Conservation (phyloP, 345 rosid species). For the Moringa oleifera region DNA sequence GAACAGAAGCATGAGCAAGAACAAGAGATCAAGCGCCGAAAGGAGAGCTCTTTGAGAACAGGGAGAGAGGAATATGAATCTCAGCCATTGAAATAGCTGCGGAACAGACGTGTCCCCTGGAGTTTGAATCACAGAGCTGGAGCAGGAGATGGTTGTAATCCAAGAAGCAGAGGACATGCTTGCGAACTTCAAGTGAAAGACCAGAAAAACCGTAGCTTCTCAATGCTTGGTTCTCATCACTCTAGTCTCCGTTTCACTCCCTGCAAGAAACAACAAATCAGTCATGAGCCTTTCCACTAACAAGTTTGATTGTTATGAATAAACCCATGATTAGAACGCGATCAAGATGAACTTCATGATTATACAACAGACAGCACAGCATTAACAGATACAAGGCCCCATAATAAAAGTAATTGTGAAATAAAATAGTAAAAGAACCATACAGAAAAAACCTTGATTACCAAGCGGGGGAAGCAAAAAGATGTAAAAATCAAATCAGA, state of each 20-base stretch:
- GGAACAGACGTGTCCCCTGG: constrained; percentile 35
- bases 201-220: not conserved
- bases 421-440: too few relatives aligned
- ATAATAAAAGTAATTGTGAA: too few relatives aligned
- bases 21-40: constrained; percentile 44
- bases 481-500: too few relatives aligned
- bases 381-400: too few relatives aligned
- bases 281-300: too few relatives aligned
- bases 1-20: constrained; percentile 41
- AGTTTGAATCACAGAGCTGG: constrained; percentile 34
- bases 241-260: not conserved
- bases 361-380: too few relatives aligned
- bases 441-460: too few relatives aligned
- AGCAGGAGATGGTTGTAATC: constrained; percentile 59
- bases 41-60: constrained; percentile 76
- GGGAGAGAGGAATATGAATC: constrained; percentile 69
- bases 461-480: too few relatives aligned
- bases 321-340: too few relatives aligned
- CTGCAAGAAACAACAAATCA: not conserved
- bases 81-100: constrained; percentile 52
- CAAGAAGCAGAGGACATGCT: constrained; percentile 48
- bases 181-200: not conserved
- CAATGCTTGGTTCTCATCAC: not conserved
- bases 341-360: too few relatives aligned
- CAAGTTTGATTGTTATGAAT: too few relatives aligned